Percentiles rank a stretch among this genome's conserved stretches.
These are phyloP conservation scores for Psilocybe cyanescens DNA, from an alignment of 768 basidiomycete species.

Conservation along the genomic window DNA sequence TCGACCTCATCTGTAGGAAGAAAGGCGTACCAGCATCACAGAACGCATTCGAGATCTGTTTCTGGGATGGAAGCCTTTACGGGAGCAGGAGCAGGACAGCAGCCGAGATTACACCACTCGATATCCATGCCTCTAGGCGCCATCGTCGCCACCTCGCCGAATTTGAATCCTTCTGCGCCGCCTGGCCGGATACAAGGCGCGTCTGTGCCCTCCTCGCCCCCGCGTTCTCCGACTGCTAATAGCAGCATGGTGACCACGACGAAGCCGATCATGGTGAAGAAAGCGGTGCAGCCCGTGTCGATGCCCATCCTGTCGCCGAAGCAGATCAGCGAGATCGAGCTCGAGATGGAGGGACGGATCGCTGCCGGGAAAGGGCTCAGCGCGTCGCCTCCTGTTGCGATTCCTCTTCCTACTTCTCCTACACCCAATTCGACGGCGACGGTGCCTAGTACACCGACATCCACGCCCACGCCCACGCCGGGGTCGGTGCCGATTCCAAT, in stretches of 20 bases:
- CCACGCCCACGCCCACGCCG: too few species aligned
- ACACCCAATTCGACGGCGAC: too few species aligned
- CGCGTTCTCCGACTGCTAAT: slow-evolving; percentile 5
- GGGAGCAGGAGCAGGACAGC: neutral
- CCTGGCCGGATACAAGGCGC: neutral
- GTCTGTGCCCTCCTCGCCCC: slow-evolving; percentile 4
- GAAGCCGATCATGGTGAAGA: too few species aligned
- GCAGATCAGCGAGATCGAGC: slow-evolving; percentile 25
- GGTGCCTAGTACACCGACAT: too few species aligned
- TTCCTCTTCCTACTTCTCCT: slow-evolving; percentile 7
- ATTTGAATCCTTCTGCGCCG: neutral
- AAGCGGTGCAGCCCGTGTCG: neutral
- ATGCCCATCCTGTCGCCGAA: slow-evolving; percentile 21
- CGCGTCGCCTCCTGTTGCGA: neutral
- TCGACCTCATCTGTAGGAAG: neutral
- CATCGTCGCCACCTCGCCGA: neutral
- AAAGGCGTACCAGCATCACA: neutral
- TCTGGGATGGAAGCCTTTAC: slow-evolving; percentile 2
- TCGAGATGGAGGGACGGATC: slow-evolving; percentile 12
- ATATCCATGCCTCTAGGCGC: slow-evolving; percentile 15
- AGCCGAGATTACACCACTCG: slow-evolving; percentile 14
- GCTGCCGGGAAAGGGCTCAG: neutral
- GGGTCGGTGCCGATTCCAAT: neutral
- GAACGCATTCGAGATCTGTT: slow-evolving; percentile 12
- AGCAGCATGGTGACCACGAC: too few species aligned